Conservation (phyloP, 2,329 filamentous ascomycete species). For the Talaromyces sp. region DNA sequence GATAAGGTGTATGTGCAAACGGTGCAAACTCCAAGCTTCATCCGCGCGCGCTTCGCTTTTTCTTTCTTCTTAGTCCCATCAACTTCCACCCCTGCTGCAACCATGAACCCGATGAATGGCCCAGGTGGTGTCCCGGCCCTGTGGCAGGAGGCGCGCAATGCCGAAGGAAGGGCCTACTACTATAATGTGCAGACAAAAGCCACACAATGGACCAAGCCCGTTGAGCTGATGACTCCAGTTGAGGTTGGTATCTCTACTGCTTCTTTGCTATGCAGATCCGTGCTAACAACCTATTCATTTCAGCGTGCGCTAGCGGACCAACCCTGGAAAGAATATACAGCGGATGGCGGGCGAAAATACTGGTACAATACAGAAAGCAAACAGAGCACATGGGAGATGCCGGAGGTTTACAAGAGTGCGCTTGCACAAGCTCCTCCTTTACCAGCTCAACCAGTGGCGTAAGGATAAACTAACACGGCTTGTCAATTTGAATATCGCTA, state of each 20-base stretch:
- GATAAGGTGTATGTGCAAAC: constrained; percentile 28
- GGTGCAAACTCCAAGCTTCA: constrained; percentile 34
- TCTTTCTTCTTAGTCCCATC: constrained; percentile 8
- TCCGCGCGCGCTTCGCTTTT: constrained; percentile 29
- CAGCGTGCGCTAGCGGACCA: constrained; percentile 79
- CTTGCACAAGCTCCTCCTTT: constrained; percentile 60
- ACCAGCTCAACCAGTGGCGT: constrained; percentile 51
- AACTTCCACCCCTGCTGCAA: constrained; percentile 8
- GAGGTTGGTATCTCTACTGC: constrained; percentile 61
- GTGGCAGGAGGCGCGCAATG: constrained; percentile 81
- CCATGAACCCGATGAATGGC: constrained; percentile 61
- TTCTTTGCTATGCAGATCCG: constrained; percentile 14
- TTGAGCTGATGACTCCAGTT: constrained; percentile 79
- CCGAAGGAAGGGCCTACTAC: constrained; percentile 86
- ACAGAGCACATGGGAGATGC: constrained; percentile 93
- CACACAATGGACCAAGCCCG: constrained; percentile 93
- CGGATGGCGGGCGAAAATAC: constrained; percentile 85
- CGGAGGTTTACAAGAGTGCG: constrained; percentile 76
- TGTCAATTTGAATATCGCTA: constrained; percentile 28
- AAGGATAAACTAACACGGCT: constrained; percentile 28
- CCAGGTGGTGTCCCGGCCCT: constrained; percentile 54
- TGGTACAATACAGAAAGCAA: constrained; percentile 94
- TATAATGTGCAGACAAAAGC: constrained; percentile 83
- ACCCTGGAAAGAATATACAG: constrained; percentile 91
- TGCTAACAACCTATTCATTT: constrained; percentile 17